Evolutionary conservation across 352 stramenopile species (phyloP), one percentile per base, ranked within the genome.

Genomic region (Plasmopara viticola): DNA sequence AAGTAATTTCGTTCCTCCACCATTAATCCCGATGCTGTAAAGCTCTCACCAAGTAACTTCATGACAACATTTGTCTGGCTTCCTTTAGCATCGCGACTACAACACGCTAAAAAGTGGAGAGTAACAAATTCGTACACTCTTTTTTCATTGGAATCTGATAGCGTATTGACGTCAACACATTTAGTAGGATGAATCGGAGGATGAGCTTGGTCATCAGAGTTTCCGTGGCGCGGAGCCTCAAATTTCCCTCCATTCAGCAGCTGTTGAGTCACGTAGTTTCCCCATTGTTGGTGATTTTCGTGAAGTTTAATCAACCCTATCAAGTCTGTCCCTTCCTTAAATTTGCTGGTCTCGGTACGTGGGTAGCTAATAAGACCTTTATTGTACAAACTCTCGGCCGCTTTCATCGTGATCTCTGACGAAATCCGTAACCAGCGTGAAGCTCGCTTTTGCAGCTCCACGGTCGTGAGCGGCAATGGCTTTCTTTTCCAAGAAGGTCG

Each of bases 131-230:
- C 95, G 68, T 99, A 99, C 40, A 99, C 74, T 45, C 92, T 95
- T 54, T 90, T 83, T 68, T 99, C 90, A 15, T 78, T 85, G 0
- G 77, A 62, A 63, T 98, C 86, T 17, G 56, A 66, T 46, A 92
- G 76, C 29, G 68, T 85, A 55, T 57, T 65, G 31, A 86, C 52
- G 18, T 71, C 60, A 38, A 98, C 86, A 37, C 80, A 90, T 69
- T 99, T 99, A 7, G 94, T 98, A 9, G 97, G 96, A 55, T 98
- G 97, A 69, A 99, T 99, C 5, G 97, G 97, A 44, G 97, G 97
- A 71, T 99, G 97, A 0, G 93, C 94, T 56, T 98, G 91, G 54
- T 99, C 96, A 56, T 99, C 96, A 7, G 94, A 80, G 45, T 89
- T 85, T 31, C 97, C 97, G 13, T 79, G 71, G 6, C 95, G 81